Evolutionary conservation across 2,329 filamentous ascomycete species (phyloP), one percentile per base, ranked within the genome.

Genomic region (Pestalotiopsis sp.): DNA sequence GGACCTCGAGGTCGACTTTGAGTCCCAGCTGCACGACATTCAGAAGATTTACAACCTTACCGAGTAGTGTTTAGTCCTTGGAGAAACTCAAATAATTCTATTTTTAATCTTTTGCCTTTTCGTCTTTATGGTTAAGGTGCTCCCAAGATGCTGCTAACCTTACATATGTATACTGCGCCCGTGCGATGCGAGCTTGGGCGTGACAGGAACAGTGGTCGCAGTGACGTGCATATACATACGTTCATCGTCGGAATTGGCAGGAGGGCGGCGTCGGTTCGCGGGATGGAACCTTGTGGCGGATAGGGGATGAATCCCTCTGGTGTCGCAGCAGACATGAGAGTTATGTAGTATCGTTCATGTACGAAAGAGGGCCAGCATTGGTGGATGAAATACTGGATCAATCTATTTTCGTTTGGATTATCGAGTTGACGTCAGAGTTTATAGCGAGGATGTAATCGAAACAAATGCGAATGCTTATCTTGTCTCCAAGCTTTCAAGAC

Each of bases 1-100:
- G 78, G 89, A 91, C 75, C 80, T 91, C 69, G 83, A 91, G 76
- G 83, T 91, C 71, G 85, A 91, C 75, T 89, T 90, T 72, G 84
- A 89, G 79, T 78, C 80, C 13, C 84, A 85, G 78, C 79, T 91
- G 59, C 78, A 77, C 66, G 83, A 85, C 69, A 87, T 91, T 66
- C 87, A 90, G 82, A 91, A 90, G 84, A 88, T 91, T 74, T 91
- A 91, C 79, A 87, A 90, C 77, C 80, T 88, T 36, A 66, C 64
- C 14, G 64, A 66, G 45, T 52, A 52, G n/a, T 36, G 6, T 36
- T 36, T 36, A 36, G 31, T 9, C 9, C 27, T 27, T 27, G 27
- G 27, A 27, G 7, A 36, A 36, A 36, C 31, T 36, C 31, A 36
- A 36, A 36, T 36, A 36, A 36, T 36, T 36, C 31, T 36, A 36